A percentile compares a stretch with the other conserved stretches of the same genome.
phyloP scores from a whole-genome alignment of 257 asterid species.

The Thymus mandschuricus region DNA sequence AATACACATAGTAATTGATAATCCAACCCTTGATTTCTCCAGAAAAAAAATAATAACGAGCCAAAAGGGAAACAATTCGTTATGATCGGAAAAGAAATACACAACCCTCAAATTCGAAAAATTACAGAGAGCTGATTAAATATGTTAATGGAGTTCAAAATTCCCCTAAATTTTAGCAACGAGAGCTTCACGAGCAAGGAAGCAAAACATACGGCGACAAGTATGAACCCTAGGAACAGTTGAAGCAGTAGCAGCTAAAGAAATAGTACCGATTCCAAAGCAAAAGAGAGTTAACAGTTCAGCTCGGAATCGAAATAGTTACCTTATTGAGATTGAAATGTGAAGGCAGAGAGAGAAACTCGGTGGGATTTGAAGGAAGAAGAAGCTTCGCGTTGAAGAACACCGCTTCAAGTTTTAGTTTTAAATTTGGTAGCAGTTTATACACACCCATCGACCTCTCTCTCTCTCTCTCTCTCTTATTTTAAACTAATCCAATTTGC shows the following conservation, averaged over 20 bases:
- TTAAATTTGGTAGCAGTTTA: neutral
- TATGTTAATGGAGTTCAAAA: neutral
- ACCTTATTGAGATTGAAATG: constrained; percentile 20
- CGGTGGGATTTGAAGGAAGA: neutral
- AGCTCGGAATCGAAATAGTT: neutral
- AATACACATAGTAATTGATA: neutral
- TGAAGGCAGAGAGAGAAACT: neutral
- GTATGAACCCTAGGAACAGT: constrained; percentile 18
- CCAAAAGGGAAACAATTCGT: neutral
- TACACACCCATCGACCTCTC: neutral
- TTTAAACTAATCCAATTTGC: constrained; percentile 3
- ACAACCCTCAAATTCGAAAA: neutral
- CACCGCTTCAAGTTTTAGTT: neutral
- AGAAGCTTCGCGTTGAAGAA: constrained; percentile 29
- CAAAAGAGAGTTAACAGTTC: no score
- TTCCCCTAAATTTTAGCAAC: neutral
- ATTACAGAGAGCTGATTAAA: neutral
- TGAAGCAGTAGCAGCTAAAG: neutral
- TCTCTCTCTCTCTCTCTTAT: neutral
- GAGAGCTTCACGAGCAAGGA: neutral
- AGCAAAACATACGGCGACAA: neutral
- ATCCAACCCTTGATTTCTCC: neutral
- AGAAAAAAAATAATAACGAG: neutral
- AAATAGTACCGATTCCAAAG: neutral
- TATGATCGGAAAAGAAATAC: neutral